Percentiles rank a stretch among this genome's conserved stretches.
These are phyloP conservation scores for Dillenia suffruticosa DNA, from an alignment of 164 flowering plant species.

Conservation along the genomic window DNA sequence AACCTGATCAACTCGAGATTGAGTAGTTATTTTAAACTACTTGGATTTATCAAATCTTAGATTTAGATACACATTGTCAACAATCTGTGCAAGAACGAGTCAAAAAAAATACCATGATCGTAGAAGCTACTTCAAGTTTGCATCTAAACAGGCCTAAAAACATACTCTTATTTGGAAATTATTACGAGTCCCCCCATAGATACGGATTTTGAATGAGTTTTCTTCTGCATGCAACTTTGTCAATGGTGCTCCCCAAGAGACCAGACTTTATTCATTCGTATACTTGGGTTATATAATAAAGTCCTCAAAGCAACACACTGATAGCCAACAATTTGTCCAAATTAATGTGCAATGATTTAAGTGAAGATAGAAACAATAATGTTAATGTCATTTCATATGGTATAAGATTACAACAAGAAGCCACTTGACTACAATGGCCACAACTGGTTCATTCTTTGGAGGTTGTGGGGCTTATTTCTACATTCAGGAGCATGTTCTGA, in stretches of 20 bases:
- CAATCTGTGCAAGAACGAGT: too few species aligned
- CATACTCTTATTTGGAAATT: too few species aligned
- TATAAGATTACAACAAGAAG: slow-evolving; percentile 9
- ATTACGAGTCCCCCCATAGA: too few species aligned
- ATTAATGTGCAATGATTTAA: slow-evolving; percentile 1
- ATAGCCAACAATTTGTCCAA: background rate
- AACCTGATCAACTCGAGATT: too few species aligned
- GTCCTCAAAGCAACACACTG: background rate
- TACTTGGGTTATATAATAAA: too few species aligned
- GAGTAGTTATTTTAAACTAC: slow-evolving; percentile 3
- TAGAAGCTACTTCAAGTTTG: too few species aligned
- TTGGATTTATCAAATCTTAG: too few species aligned
- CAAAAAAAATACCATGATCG: too few species aligned
- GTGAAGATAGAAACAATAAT: slow-evolving; percentile 1
- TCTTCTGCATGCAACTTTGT: background rate
- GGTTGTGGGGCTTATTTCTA: slow-evolving; percentile 5
- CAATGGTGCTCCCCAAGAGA: background rate
- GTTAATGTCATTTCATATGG: slow-evolving; percentile 15
- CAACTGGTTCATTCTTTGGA: slow-evolving; percentile 1
- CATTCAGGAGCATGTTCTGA: slow-evolving; percentile 28
- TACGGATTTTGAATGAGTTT: background rate
- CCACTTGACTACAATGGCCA: background rate
- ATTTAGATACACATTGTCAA: too few species aligned
- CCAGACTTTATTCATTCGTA: too few species aligned
- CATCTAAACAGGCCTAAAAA: too few species aligned